Base-by-base conservation (phyloP, 2,329 filamentous ascomycete genomes). In the Beauveria caledonica region DNA sequence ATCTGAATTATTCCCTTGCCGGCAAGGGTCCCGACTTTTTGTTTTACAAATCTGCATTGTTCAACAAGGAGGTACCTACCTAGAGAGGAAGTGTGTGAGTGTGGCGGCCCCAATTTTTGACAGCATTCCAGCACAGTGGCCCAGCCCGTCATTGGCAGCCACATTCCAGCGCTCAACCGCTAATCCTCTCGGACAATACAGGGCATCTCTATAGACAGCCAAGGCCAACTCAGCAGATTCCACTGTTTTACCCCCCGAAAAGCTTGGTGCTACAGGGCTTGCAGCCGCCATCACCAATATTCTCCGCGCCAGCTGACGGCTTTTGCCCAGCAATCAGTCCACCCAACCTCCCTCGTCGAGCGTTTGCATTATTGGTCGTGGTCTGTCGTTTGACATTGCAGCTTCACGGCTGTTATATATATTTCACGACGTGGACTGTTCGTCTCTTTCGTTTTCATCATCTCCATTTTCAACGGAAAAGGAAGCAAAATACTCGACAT, bases 301-400 rank as follows among this genome's bases (percentile, higher is more conserved):
- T 13, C 44, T 33, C 39, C 52, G 42, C 25, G 53, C 53, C 53
- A 56, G 42, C 11, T n/a, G 40, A 29, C 23, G 40, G 52, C 52
- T 33, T 33, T 33, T 55, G 50, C 36, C 36, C 36, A 42, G 17
- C 21, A 11, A n/a, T 21, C 48, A 51, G n/a, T n/a, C 52, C 40
- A 56, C 15, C 48, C 51, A 54, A 44, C 51, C 53, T 46, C 53
- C 53, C 42, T 56, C 40, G 40, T n/a, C 42, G 40, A 45, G 23
- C 10, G 23, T 46, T 27, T 56, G 53, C 53, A 56, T 56, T 56
- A 56, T 45, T 56, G 53, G 53, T n/a, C 25, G 53, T 56, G 53
- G 53, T 46, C 3, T 23, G 11, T 23, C 29, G 23, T 33, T 36
- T 45, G 23, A 33, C 25, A 17, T 17, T 48, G 15, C 46, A 15